phyloP scores from a whole-genome alignment of 2,329 filamentous ascomycete genomes.

The Nemania serpens region DNA sequence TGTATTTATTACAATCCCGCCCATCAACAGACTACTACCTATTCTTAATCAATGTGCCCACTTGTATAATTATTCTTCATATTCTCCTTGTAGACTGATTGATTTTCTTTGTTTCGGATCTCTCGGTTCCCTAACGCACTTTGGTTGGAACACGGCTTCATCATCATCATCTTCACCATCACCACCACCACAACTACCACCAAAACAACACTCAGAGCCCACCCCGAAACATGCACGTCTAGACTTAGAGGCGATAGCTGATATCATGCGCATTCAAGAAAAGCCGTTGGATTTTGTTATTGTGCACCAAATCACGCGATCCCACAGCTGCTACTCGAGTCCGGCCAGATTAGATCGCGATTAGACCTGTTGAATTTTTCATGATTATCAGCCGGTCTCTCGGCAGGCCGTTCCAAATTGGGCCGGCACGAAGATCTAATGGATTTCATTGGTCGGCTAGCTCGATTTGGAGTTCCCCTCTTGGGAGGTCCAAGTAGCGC shows the following conservation, averaged over 20 bases:
- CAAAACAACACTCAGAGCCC: background rate
- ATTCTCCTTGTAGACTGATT: no score
- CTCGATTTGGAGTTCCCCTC: slow-evolving; percentile 22
- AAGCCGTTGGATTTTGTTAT: background rate
- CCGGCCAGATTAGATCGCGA: slow-evolving; percentile 6
- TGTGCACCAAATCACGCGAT: background rate
- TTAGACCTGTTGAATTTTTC: background rate
- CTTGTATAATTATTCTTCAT: no score
- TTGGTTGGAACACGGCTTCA: background rate
- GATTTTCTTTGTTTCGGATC: no score
- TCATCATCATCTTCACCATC: background rate
- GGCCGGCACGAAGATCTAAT: slow-evolving; percentile 4
- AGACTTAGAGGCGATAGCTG: background rate
- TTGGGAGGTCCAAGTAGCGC: slow-evolving; percentile 5
- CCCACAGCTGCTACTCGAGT: background rate
- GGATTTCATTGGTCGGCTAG: slow-evolving; percentile 23
- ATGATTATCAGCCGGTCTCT: slow-evolving; percentile 2
- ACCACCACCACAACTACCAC: background rate
- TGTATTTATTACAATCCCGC: no score
- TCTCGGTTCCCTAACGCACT: no score
- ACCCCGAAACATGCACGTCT: background rate
- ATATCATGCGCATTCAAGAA: background rate
- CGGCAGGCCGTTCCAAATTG: slow-evolving; percentile 8
- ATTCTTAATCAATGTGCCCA: no score
- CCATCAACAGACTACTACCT: no score